Evolutionary conservation across 257 asterid species (phyloP).

Genomic region (Craterostigma plantagineum): DNA sequence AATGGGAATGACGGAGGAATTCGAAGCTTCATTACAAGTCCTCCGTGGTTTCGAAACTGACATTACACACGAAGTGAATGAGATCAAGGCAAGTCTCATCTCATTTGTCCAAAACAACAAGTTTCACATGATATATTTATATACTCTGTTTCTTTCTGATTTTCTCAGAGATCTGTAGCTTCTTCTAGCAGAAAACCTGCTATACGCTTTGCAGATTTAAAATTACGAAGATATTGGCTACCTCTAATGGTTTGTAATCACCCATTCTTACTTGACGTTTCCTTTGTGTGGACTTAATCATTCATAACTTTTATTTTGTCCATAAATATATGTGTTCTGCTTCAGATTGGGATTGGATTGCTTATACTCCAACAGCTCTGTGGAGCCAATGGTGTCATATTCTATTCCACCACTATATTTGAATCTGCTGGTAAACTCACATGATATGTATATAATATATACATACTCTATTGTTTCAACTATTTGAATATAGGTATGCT

Average conservation of each 20-base stretch:
- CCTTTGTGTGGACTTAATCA: not conserved
- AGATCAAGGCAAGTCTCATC: constrained; percentile 29
- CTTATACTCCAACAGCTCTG: constrained; percentile 50
- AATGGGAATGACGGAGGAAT: constrained; percentile 45
- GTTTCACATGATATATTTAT: not conserved
- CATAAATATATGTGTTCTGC: not conserved
- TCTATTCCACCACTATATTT: constrained; percentile 44
- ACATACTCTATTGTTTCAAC: no score
- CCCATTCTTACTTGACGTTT: constrained; percentile 4
- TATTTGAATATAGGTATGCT: not conserved
- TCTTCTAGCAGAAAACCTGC: constrained; percentile 66
- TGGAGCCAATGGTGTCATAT: constrained; percentile 60
- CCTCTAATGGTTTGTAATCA: constrained; percentile 56
- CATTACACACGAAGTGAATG: constrained; percentile 37
- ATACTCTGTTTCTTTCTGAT: constrained; percentile 2
- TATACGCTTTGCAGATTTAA: constrained; percentile 65
- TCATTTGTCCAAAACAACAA: not conserved
- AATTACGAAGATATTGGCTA: constrained; percentile 78
- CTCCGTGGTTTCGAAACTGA: constrained; percentile 62
- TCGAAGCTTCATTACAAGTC: constrained; percentile 48
- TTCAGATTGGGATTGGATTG: constrained; percentile 48
- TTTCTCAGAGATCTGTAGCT: constrained; percentile 64
- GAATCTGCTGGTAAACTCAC: constrained; percentile 42
- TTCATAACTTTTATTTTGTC: not conserved
- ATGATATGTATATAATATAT: constrained; percentile 1